Conservation (phyloP, 1,139 yeast species). For the Candida tunisiensis region DNA sequence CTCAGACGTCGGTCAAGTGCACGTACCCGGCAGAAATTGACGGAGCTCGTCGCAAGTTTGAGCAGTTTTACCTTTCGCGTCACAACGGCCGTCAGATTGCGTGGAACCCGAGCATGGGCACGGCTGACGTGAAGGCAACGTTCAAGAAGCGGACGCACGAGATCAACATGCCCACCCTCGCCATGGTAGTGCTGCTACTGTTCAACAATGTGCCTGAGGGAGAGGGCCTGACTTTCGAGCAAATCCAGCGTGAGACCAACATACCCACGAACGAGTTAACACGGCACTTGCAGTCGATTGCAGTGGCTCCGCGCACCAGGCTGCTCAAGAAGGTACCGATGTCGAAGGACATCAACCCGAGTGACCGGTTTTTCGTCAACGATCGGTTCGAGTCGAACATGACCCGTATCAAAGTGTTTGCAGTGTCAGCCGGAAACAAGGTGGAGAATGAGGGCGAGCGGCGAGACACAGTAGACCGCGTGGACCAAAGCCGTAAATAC, state of each 20-base stretch:
- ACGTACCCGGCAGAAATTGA: slow-evolving; percentile 34
- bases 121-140: slow-evolving; percentile 43
- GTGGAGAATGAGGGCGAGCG: slow-evolving; percentile 26
- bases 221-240: slow-evolving; percentile 36
- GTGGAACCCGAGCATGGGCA: slow-evolving; percentile 74
- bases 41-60: slow-evolving; percentile 26
- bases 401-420: slow-evolving; percentile 58
- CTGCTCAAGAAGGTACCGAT: slow-evolving; percentile 56
- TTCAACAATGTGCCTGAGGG: slow-evolving; percentile 43
- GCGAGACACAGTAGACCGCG: slow-evolving; percentile 23
- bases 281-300: slow-evolving; percentile 69
- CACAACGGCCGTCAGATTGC: slow-evolving; percentile 60
- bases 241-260: slow-evolving; percentile 48
- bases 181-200: slow-evolving; percentile 59
- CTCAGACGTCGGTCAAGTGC: slow-evolving; percentile 36
- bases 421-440: slow-evolving; percentile 34
- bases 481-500: slow-evolving; percentile 31
- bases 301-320: slow-evolving; percentile 72
- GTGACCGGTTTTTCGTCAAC: slow-evolving; percentile 56
- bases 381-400: slow-evolving; percentile 55
- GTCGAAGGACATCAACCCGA: slow-evolving; percentile 49
- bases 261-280: slow-evolving; percentile 59
- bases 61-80: slow-evolving; percentile 35
- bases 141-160: slow-evolving; percentile 54
- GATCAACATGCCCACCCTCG: slow-evolving; percentile 63